These are phyloP conservation scores for Dissophora ornata DNA, from an alignment of 192 early-diverging fungal genomes.

Conservation along the genomic window DNA sequence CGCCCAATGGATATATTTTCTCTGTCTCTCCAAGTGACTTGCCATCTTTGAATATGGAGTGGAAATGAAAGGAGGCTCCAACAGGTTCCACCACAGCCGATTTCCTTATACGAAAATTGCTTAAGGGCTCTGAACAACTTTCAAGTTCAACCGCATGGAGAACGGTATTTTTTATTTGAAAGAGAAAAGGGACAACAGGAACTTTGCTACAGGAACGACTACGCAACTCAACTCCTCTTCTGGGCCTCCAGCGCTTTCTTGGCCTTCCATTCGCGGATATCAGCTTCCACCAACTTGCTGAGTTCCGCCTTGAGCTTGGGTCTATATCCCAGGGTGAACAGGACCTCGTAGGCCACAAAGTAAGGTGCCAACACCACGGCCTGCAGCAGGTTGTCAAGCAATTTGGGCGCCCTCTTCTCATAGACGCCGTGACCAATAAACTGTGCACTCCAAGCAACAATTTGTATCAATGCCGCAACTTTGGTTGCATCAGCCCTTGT, in stretches of 20 bases:
- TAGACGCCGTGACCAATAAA: constrained; percentile 86
- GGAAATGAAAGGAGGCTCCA: constrained; percentile 34
- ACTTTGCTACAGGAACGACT: too few species aligned
- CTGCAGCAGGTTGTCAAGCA: constrained; percentile 85
- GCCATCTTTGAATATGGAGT: constrained; percentile 42
- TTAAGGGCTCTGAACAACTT: constrained; percentile 2
- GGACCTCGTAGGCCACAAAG: constrained; percentile 83
- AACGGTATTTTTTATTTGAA: too few species aligned
- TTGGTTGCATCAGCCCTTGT: constrained; percentile 55
- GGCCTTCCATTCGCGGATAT: constrained; percentile 59
- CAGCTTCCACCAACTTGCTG: constrained; percentile 60
- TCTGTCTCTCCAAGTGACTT: constrained; percentile 11
- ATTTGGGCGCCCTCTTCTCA: constrained; percentile 84
- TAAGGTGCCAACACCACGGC: constrained; percentile 89
- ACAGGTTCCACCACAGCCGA: background rate
- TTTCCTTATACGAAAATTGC: background rate
- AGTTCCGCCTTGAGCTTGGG: constrained; percentile 70
- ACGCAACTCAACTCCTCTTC: background rate
- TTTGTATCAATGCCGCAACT: constrained; percentile 67
- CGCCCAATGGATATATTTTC: background rate
- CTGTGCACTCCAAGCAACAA: constrained; percentile 81
- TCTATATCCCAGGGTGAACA: constrained; percentile 83
- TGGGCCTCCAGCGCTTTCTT: constrained; percentile 4
- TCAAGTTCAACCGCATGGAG: too few species aligned
- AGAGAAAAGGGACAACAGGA: too few species aligned